A percentile compares a stretch with the other conserved stretches of the same genome.
Evolutionary conservation across 2,329 filamentous ascomycete genomes (phyloP).

Genomic region (Colletotrichum sidae): DNA sequence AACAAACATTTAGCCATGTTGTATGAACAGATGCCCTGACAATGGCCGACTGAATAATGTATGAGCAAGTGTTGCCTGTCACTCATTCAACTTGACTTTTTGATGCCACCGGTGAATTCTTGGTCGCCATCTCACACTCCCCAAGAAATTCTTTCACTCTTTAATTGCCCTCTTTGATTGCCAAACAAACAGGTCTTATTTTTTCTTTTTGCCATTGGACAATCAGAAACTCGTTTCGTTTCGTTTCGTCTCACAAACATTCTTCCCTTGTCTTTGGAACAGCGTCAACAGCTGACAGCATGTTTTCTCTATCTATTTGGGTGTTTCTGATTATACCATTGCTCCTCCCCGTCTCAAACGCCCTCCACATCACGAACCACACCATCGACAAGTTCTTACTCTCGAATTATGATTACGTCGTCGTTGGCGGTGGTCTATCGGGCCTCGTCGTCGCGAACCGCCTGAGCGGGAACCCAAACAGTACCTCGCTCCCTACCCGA

Average conservation of each 20-base stretch:
- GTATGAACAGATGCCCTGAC: no score
- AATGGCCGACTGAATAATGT: no score
- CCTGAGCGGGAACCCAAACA: conserved; percentile 51
- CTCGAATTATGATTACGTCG: conserved; percentile 49
- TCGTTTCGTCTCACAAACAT: background rate
- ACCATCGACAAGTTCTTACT: conserved; percentile 28
- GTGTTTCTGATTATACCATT: background rate
- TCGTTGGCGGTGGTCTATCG: conserved; percentile 59
- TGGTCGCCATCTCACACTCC: no score
- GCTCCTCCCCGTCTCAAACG: conserved; percentile 11
- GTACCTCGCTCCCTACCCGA: conserved; percentile 12
- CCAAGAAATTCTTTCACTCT: no score
- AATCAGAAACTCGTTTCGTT: background rate
- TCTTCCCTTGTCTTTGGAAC: background rate
- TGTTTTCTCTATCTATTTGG: conserved; percentile 9
- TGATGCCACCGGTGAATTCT: no score
- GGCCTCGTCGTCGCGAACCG: conserved; percentile 57
- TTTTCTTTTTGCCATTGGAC: no score
- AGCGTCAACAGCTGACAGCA: background rate
- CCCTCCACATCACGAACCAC: conserved; percentile 29
- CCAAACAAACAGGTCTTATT: no score
- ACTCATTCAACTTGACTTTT: no score
- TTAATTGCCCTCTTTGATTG: no score
- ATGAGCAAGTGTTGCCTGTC: no score
- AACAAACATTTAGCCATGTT: no score